Evolutionary conservation across 164 flowering plant genomes (phyloP).

Genomic region (Litsea cubeba): DNA sequence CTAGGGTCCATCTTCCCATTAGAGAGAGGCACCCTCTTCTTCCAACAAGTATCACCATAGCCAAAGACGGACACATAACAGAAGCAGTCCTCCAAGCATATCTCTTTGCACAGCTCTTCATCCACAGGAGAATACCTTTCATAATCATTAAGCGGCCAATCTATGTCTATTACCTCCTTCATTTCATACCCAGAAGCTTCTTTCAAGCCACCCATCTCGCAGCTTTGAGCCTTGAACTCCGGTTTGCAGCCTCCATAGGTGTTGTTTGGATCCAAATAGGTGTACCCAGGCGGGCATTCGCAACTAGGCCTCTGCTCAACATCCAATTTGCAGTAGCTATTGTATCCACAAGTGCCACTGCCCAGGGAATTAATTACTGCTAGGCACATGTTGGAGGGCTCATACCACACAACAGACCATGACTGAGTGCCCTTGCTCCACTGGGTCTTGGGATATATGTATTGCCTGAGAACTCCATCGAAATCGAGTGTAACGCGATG

Average conservation of each 20-base stretch:
- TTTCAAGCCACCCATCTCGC: conserved; percentile 10
- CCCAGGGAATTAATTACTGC: not conserved
- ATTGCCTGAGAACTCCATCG: conserved; percentile 11
- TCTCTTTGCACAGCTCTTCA: conserved; percentile 30
- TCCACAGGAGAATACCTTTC: conserved; percentile 6
- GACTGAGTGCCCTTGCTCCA: not conserved
- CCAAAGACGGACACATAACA: conserved; percentile 36
- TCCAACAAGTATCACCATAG: conserved; percentile 27
- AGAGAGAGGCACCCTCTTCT: conserved; percentile 33
- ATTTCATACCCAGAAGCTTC: conserved; percentile 17
- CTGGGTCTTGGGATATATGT: not conserved
- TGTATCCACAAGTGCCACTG: conserved; percentile 33
- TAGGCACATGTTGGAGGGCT: not conserved
- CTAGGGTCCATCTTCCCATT: conserved; percentile 22
- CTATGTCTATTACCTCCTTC: conserved; percentile 16
- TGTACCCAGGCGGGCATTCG: conserved; percentile 32
- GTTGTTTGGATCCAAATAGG: conserved; percentile 33
- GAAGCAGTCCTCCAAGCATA: conserved; percentile 42
- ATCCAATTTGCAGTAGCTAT: conserved; percentile 29
- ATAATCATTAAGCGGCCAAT: conserved; percentile 41
- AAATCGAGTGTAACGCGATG: conserved; percentile 7
- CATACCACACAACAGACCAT: not conserved
- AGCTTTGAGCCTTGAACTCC: conserved; percentile 22
- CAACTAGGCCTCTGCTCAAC: conserved; percentile 22
- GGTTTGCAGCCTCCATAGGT: conserved; percentile 37